phyloP scores from a whole-genome alignment of 768 basidiomycete genomes.

The Panaeolus cyanescens region DNA sequence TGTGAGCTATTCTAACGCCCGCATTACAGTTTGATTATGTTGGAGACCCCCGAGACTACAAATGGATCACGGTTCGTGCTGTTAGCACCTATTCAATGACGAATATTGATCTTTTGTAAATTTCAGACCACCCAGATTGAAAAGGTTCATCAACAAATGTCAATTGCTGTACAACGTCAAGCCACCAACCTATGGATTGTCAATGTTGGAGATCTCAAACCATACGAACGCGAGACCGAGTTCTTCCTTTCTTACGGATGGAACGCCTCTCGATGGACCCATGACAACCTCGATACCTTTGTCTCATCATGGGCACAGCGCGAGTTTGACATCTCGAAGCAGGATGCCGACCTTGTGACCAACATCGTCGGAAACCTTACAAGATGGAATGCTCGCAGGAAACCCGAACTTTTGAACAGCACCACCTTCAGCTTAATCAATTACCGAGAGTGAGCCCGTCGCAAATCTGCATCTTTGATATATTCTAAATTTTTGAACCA shows the following conservation, averaged over 20 bases:
- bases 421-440: conserved; percentile 66
- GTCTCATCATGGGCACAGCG: conserved; percentile 62
- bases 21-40: conserved; percentile 51
- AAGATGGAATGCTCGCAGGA: conserved; percentile 57
- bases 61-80: conserved; percentile 61
- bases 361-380: conserved; percentile 59
- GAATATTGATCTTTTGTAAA: neutral
- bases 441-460: conserved; percentile 62
- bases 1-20: conserved; percentile 3
- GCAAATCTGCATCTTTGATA: neutral
- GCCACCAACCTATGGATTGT: conserved; percentile 68
- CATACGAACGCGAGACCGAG: conserved; percentile 70
- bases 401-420: conserved; percentile 64
- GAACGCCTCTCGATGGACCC: conserved; percentile 57
- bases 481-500: conserved; percentile 20
- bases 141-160: conserved; percentile 71
- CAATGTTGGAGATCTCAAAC: conserved; percentile 78
- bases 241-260: conserved; percentile 69
- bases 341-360: conserved; percentile 43
- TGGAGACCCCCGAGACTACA: conserved; percentile 66
- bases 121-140: conserved; percentile 52
- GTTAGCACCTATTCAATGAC: neutral
- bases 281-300: conserved; percentile 52
- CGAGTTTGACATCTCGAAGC: conserved; percentile 54
- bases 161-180: conserved; percentile 58